Conservation (phyloP, 2,329 filamentous ascomycete genomes). For the Plectosphaerella cucumerina region DNA sequence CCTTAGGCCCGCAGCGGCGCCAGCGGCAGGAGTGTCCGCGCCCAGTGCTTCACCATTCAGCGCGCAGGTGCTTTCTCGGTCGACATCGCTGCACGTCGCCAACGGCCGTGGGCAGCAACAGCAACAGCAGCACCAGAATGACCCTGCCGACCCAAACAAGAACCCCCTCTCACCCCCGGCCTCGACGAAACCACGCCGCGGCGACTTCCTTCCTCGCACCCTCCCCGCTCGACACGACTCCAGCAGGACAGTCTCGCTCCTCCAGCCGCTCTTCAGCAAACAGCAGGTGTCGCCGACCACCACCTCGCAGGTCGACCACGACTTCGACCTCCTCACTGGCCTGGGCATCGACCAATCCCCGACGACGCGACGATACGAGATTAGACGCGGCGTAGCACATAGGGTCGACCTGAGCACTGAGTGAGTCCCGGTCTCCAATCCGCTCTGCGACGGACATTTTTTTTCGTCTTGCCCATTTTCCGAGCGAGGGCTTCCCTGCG, state of each 20-base stretch:
- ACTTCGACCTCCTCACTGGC: constrained; percentile 4
- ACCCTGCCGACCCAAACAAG: neutral
- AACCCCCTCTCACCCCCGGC: neutral
- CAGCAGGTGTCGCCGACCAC: neutral
- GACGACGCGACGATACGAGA: constrained; percentile 3
- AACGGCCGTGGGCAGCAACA: neutral
- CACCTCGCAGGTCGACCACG: neutral
- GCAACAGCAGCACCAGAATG: neutral
- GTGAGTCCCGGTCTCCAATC: neutral
- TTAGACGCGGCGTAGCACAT: neutral
- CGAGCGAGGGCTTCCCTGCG: neutral
- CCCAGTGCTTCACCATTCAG: neutral
- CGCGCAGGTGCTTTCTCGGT: neutral
- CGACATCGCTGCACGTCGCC: neutral
- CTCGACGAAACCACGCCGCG: neutral
- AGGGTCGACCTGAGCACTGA: neutral
- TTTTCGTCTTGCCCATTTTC: neutral
- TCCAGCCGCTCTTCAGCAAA: neutral
- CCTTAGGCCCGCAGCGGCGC: neutral
- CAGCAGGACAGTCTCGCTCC: neutral
- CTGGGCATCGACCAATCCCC: constrained; percentile 5
- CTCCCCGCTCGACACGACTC: neutral
- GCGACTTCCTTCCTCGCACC: neutral
- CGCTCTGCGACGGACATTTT: constrained; percentile 1
- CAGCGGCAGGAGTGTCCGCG: neutral